Conservation (phyloP, 257 asterid species). For the Capsicum chinense region DNA sequence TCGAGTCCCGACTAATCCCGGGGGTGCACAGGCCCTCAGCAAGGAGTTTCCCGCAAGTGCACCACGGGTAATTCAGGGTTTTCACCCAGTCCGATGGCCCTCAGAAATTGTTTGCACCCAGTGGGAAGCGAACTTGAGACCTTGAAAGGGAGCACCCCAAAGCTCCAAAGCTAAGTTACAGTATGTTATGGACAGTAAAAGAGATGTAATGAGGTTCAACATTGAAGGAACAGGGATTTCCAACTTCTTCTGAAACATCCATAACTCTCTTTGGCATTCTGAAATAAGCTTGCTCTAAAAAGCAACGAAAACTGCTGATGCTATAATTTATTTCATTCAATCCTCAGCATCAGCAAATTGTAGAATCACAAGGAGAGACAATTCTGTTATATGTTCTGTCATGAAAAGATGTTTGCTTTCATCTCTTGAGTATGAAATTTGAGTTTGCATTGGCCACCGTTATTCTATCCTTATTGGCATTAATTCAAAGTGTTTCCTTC, state of each 20-base stretch:
- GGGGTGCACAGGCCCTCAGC: no score
- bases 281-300: not conserved
- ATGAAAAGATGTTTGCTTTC: slow-evolving; percentile 2
- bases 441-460: not conserved
- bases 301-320: not conserved
- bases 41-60: no score
- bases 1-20: no score
- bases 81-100: no score
- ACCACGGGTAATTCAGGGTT: no score
- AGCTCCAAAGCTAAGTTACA: not conserved
- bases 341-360: slow-evolving; percentile 12
- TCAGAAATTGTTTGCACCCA: no score
- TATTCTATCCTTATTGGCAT: not conserved
- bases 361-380: not conserved
- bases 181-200: not conserved
- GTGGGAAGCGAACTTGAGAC: no score
- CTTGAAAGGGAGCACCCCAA: no score
- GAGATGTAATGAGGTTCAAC: slow-evolving; percentile 22
- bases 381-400: not conserved
- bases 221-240: not conserved
- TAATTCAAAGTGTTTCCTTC: slow-evolving; percentile 25
- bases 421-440: not conserved
- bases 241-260: slow-evolving; percentile 5
- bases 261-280: not conserved
- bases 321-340: not conserved